A percentile compares a stretch with the other conserved stretches of the same genome.
These are phyloP conservation scores for Sporisorium scitamineum DNA, from an alignment of 1,284 basidiomycete species.

Conservation along the genomic window DNA sequence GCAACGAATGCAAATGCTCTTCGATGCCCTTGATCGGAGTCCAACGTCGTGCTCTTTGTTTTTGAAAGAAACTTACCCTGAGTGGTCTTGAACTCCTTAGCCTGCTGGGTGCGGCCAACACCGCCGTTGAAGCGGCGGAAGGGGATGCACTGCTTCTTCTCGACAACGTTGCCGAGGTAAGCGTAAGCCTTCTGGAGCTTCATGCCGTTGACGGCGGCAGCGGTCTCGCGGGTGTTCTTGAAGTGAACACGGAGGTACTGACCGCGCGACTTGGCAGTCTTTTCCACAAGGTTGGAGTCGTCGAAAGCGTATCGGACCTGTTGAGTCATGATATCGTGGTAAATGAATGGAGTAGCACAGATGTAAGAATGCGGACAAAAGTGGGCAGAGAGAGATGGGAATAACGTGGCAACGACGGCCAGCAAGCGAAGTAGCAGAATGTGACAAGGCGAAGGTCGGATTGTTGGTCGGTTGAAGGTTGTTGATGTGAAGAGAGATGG, in stretches of 20 bases:
- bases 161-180: slow-evolving; percentile 93
- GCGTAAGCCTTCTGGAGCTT: slow-evolving; percentile 94
- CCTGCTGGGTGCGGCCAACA: slow-evolving; percentile 96
- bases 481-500: background rate
- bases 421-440: background rate
- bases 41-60: background rate
- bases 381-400: background rate
- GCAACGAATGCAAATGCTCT: background rate
- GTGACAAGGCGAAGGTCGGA: background rate
- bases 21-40: no score
- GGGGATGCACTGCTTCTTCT: slow-evolving; percentile 97
- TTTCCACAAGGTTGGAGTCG: slow-evolving; percentile 67
- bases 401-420: slow-evolving; percentile 5
- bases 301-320: slow-evolving; percentile 69
- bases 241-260: slow-evolving; percentile 99
- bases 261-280: slow-evolving; percentile 77
- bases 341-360: background rate
- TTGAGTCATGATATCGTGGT: background rate
- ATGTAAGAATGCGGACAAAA: slow-evolving; percentile 21
- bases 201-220: slow-evolving; percentile 77
- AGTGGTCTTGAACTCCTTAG: slow-evolving; percentile 96
- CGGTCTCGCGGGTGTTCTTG: slow-evolving; percentile 93
- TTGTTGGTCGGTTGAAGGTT: background rate
- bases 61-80: slow-evolving; percentile 77
- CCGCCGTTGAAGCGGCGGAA: slow-evolving; percentile 97